Evolutionary conservation across 345 rosid genomes (phyloP).

Genomic region (Salix udensis): DNA sequence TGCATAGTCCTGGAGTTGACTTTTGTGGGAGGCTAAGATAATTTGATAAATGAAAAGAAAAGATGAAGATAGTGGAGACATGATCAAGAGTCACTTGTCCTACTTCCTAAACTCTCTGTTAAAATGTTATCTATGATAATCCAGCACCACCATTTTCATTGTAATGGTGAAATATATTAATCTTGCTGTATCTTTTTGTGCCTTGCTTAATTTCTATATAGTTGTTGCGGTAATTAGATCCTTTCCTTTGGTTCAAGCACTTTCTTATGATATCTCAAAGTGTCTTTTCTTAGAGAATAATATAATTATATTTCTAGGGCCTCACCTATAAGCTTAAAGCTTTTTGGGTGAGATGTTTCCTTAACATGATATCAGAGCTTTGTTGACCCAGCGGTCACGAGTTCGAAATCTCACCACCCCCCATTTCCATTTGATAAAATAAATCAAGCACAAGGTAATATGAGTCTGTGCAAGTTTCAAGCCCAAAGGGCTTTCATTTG

Average conservation of each 20-base stretch:
- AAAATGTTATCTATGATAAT: not conserved
- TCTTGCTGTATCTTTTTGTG: not conserved
- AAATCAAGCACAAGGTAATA: too few species aligned
- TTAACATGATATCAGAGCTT: too few species aligned
- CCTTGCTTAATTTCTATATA: not conserved
- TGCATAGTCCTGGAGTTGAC: not conserved
- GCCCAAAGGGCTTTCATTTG: too few species aligned
- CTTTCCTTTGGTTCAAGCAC: conserved; percentile 6
- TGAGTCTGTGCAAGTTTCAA: too few species aligned
- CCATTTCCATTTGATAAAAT: too few species aligned
- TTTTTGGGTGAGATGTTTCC: too few species aligned
- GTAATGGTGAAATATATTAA: not conserved
- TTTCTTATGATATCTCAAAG: conserved; percentile 1
- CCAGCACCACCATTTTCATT: not conserved
- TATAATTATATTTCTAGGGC: too few species aligned
- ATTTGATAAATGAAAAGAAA: not conserved
- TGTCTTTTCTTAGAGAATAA: too few species aligned
- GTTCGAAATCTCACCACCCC: too few species aligned
- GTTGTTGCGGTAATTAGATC: conserved; percentile 5
- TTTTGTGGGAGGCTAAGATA: too few species aligned
- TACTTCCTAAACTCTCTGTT: not conserved
- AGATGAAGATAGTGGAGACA: not conserved
- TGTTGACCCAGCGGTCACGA: too few species aligned
- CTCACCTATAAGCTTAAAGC: too few species aligned
- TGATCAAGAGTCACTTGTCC: not conserved